These are phyloP conservation scores for Globisporangium solare DNA, from an alignment of 352 stramenopile species.

Conservation along the genomic window DNA sequence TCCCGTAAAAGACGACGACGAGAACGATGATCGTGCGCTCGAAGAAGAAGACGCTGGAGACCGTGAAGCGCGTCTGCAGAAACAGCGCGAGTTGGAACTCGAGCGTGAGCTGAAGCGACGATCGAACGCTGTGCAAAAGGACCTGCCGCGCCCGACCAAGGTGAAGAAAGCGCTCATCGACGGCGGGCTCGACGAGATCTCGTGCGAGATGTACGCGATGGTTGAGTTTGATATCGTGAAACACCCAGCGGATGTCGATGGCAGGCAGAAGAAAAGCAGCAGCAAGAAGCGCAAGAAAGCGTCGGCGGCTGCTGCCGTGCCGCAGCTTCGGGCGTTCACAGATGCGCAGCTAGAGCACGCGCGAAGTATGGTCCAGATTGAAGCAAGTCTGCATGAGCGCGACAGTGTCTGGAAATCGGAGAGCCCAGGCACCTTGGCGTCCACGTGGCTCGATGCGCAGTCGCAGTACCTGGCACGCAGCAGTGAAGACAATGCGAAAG, in stretches of 20 bases:
- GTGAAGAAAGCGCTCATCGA: slow-evolving; percentile 51
- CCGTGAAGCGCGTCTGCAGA: slow-evolving; percentile 53
- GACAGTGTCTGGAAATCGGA: slow-evolving; percentile 36
- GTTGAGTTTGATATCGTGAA: slow-evolving; percentile 58
- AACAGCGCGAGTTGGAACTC: slow-evolving; percentile 37
- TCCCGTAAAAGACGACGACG: slow-evolving; percentile 47
- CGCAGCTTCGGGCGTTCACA: slow-evolving; percentile 37
- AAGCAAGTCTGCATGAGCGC: slow-evolving; percentile 46
- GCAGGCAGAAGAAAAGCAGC: slow-evolving; percentile 43
- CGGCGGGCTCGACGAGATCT: slow-evolving; percentile 30
- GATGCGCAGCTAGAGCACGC: slow-evolving; percentile 64
- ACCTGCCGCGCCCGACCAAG: slow-evolving; percentile 64
- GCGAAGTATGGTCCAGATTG: slow-evolving; percentile 74
- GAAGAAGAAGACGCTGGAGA: slow-evolving; percentile 78
- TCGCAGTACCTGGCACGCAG: slow-evolving; percentile 28
- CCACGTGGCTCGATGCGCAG: slow-evolving; percentile 41
- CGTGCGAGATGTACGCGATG: slow-evolving; percentile 62
- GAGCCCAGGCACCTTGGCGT: slow-evolving; percentile 13
- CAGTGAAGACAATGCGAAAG: slow-evolving; percentile 13
- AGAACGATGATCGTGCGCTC: slow-evolving; percentile 19
- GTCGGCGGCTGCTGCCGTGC: slow-evolving; percentile 14
- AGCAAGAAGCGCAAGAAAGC: slow-evolving; percentile 61
- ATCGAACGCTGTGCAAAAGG: slow-evolving; percentile 60
- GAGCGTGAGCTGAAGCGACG: slow-evolving; percentile 62
- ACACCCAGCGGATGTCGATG: slow-evolving; percentile 30